Conservation (phyloP, 768 basidiomycete species). For the Chalciporus sphaerocephalus region DNA sequence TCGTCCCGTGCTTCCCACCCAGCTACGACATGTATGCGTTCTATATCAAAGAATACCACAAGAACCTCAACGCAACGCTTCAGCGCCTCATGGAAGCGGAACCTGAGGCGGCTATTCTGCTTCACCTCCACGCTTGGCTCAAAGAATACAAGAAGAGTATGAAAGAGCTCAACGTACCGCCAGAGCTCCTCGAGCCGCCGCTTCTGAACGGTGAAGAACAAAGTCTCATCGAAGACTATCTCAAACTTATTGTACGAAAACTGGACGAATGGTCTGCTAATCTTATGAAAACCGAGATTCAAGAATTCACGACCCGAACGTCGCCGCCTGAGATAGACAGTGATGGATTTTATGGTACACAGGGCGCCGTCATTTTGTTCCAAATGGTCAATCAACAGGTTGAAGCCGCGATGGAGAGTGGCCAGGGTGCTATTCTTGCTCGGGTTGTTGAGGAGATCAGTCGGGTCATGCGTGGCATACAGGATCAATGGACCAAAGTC, state of each 20-base stretch:
- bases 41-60: constrained; percentile 88
- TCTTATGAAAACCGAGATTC: constrained; percentile 85
- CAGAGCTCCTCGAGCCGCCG: constrained; percentile 80
- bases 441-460: constrained; percentile 85
- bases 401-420: constrained; percentile 91
- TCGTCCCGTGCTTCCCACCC: constrained; percentile 86
- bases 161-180: constrained; percentile 85
- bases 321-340: constrained; percentile 86
- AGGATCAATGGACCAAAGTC: constrained; percentile 81
- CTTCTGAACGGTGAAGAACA: constrained; percentile 96
- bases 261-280: constrained; percentile 96
- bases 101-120: constrained; percentile 83
- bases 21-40: constrained; percentile 86
- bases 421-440: constrained; percentile 89
- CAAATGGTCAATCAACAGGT: constrained; percentile 98
- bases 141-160: constrained; percentile 94
- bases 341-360: constrained; percentile 86
- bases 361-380: constrained; percentile 93
- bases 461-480: constrained; percentile 84
- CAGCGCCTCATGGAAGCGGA: constrained; percentile 65
- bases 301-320: constrained; percentile 76
- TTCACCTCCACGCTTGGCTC: constrained; percentile 87
- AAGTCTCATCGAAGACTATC: constrained; percentile 89
- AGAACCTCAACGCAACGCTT: constrained; percentile 69
- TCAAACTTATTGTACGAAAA: constrained; percentile 87